A percentile compares a stretch with the other conserved stretches of the same genome.
Evolutionary conservation across 352 stramenopile species (phyloP).

Genomic region (Globisporangium irregulare): DNA sequence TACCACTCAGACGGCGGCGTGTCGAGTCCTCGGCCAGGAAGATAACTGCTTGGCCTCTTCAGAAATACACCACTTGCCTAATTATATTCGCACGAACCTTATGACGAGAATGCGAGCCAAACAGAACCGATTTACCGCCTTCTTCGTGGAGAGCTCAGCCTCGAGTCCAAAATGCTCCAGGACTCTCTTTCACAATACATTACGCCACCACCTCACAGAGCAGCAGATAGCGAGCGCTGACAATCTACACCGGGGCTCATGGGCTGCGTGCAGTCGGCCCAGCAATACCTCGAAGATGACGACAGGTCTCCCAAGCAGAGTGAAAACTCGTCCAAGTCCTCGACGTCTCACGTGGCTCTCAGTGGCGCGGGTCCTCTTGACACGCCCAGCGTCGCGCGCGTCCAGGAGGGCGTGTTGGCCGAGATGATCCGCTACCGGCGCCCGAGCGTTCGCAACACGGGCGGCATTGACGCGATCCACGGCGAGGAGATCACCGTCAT

Average conservation of each 20-base stretch:
- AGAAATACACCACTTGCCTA: neutral
- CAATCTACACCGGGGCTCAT: neutral
- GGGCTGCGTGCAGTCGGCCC: neutral
- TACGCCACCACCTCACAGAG: neutral
- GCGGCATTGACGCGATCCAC: slow-evolving; percentile 25
- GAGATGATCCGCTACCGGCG: slow-evolving; percentile 47
- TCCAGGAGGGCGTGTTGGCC: slow-evolving; percentile 41
- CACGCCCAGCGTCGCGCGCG: slow-evolving; percentile 37
- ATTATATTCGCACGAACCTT: neutral
- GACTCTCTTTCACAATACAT: neutral
- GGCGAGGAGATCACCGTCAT: slow-evolving; percentile 32
- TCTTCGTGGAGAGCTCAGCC: neutral
- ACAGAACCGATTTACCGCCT: neutral
- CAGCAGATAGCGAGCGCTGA: too few species aligned
- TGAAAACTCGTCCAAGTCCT: neutral
- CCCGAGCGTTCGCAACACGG: slow-evolving; percentile 36
- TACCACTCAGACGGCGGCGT: neutral
- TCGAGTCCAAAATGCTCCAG: neutral
- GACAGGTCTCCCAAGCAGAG: neutral
- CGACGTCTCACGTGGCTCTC: too few species aligned
- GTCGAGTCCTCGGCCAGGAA: neutral
- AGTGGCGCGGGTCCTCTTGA: neutral
- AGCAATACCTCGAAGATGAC: neutral
- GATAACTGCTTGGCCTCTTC: neutral
- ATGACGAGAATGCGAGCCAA: neutral